Evolutionary conservation across 108 stramenopile species (phyloP), one percentile per base, ranked within the genome.

Genomic region (Cyclostephanos invisitatus): DNA sequence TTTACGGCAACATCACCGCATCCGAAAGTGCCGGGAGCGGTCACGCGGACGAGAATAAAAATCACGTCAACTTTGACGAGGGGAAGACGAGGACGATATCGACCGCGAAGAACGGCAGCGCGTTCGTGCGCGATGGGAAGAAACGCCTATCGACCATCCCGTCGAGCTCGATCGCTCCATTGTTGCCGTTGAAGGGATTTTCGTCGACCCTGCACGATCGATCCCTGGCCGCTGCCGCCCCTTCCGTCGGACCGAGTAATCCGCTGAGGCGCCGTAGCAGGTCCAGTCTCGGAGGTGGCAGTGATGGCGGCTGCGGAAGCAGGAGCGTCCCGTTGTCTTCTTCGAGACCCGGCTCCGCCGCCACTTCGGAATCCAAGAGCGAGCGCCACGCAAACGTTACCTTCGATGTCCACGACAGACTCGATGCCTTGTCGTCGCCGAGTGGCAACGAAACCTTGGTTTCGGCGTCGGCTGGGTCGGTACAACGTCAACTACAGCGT

Each of bases 81-180:
- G 66, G 56, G 35, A 29, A 7, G 48, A 68, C 29, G 46, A 12
- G 28, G 36, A 50, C 49, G 67, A 46, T 54, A 20, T 2, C 42
- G 47, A 21, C 8, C 58, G 25, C 22, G 42, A 42, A 66, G 62
- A 74, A 6, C 83, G 76, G 37, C 70, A 15, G 72, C 20, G 40
- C 86, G 72, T 6, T 63, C 44, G 29, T 74, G 8, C 84, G 87
- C 6, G 76, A 75, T 36, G 79, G 85, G 21, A 89, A 72, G 7
- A 76, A 88, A 59, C 81, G 68, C 12, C 78, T 91, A 8, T 83
- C 86, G 9, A 82, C 83, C 2, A 89, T 89, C 56, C 89, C 89
- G 0, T 77, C 90, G 15, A 67, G 83, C 32, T 24, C 63, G 10
- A 75, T 83, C 28, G 86, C 83, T 7, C 83, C 85, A 8, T 79